Evolutionary conservation across 345 rosid species (phyloP).

Genomic region (Salix purpurea): DNA sequence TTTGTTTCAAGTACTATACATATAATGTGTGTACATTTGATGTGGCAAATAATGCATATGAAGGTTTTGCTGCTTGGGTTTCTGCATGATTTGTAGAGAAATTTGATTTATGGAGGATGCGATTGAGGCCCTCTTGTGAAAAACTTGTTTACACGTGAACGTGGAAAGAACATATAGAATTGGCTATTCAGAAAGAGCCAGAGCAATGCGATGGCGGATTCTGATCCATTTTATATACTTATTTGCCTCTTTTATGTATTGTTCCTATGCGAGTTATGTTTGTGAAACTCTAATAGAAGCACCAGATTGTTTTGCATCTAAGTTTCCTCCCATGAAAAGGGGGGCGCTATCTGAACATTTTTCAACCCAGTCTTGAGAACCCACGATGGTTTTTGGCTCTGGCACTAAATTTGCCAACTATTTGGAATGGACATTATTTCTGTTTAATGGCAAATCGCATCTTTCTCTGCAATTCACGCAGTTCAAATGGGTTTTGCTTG

Average conservation of each 20-base stretch:
- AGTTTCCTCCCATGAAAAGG: too few species aligned
- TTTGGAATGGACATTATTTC: too few species aligned
- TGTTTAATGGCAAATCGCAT: too few species aligned
- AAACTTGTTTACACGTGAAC: conserved; percentile 9
- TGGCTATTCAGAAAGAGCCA: conserved; percentile 2
- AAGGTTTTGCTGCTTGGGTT: conserved; percentile 23
- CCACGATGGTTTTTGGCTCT: too few species aligned
- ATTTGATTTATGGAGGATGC: conserved; percentile 19
- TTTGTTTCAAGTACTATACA: conserved; percentile 21
- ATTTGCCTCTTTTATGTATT: not conserved
- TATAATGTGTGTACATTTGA: conserved; percentile 37
- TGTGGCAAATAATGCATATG: conserved; percentile 35
- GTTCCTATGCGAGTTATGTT: not conserved
- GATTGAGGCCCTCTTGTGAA: conserved; percentile 20
- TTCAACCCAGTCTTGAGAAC: too few species aligned
- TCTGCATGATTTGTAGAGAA: conserved; percentile 28
- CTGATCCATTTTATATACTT: not conserved
- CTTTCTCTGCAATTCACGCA: too few species aligned
- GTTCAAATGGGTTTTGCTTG: too few species aligned
- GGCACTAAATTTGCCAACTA: too few species aligned
- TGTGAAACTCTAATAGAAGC: too few species aligned
- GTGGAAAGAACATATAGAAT: conserved; percentile 18
- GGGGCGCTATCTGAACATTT: too few species aligned
- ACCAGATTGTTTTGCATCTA: too few species aligned
- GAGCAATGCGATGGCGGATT: conserved; percentile 4